These are phyloP conservation scores for Boletellus emodensis DNA, from an alignment of 768 basidiomycete genomes.

Conservation along the genomic window DNA sequence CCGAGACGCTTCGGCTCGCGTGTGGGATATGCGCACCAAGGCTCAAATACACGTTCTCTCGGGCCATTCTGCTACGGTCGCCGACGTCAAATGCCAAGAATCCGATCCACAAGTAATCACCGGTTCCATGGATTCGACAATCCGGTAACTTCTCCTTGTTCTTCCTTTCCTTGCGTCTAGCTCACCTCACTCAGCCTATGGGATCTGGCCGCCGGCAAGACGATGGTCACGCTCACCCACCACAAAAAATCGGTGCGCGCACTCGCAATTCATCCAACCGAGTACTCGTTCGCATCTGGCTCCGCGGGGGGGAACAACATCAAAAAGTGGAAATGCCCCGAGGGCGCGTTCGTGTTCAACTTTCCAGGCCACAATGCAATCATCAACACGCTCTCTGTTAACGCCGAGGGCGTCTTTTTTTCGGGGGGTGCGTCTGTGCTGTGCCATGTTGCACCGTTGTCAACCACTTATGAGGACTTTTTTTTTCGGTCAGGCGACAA, in stretches of 20 bases:
- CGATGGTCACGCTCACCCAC: constrained; percentile 95
- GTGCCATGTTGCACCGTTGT: not conserved
- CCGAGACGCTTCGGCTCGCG: constrained; percentile 93
- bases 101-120: constrained; percentile 98
- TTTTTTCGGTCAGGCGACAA: constrained; percentile 64
- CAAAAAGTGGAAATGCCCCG: constrained; percentile 99
- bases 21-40: constrained; percentile 99
- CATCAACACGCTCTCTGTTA: constrained; percentile 93
- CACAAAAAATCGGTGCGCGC: constrained; percentile 98
- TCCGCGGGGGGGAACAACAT: constrained; percentile 99
- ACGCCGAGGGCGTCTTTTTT: constrained; percentile 94
- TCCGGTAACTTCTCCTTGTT: constrained; percentile 55
- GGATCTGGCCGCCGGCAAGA: constrained; percentile 98
- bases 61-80: constrained; percentile 93
- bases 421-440: constrained; percentile 68
- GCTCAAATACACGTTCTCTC: constrained; percentile 90
- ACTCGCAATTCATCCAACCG: constrained; percentile 91
- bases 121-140: constrained; percentile 96
- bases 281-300: constrained; percentile 93
- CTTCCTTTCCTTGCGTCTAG: not conserved
- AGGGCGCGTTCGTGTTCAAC: constrained; percentile 94
- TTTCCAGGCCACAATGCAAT: constrained; percentile 96
- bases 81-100: constrained; percentile 94
- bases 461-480: not conserved
- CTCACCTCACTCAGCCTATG: constrained; percentile 57